A percentile compares a stretch with the other conserved stretches of the same genome.
Evolutionary conservation across 2,329 filamentous ascomycete species (phyloP).

Genomic region (Exserohilum turcica): DNA sequence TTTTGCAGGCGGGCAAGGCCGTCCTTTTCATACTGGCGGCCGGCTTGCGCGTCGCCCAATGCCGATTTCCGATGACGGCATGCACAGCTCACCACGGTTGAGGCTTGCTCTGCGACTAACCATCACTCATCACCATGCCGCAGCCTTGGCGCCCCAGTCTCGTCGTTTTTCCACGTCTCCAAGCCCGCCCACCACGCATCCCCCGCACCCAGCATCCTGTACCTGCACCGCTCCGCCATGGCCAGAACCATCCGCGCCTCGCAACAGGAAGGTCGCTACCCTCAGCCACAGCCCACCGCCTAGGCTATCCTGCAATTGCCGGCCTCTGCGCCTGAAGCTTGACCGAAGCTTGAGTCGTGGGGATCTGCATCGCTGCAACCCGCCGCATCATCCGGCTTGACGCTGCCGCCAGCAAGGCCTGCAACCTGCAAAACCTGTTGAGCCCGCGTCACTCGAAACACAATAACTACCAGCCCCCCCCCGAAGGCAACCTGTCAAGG

Average conservation of each 20-base stretch:
- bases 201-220: slow-evolving; percentile 14
- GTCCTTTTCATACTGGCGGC: slow-evolving; percentile 21
- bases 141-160: slow-evolving; percentile 20
- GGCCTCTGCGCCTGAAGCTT: slow-evolving; percentile 24
- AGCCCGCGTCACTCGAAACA: slow-evolving; percentile 12
- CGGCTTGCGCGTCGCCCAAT: slow-evolving; percentile 11
- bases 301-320: slow-evolving; percentile 37
- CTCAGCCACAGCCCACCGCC: slow-evolving; percentile 4
- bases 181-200: not conserved
- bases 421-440: not conserved
- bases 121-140: slow-evolving; percentile 9
- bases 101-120: slow-evolving; percentile 3
- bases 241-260: not conserved
- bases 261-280: slow-evolving; percentile 14
- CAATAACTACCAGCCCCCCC: slow-evolving; percentile 11
- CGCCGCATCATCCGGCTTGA: slow-evolving; percentile 2
- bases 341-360: slow-evolving; percentile 32
- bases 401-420: not conserved
- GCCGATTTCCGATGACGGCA: slow-evolving; percentile 49
- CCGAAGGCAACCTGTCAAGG: too few species aligned
- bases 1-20: slow-evolving; percentile 6
- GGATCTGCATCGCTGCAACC: slow-evolving; percentile 11
- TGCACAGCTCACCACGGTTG: too few species aligned
- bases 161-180: slow-evolving; percentile 18
- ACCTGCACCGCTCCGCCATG: slow-evolving; percentile 1